Evolutionary conservation across 768 basidiomycete genomes (phyloP).

Genomic region (Mycena indigotica): DNA sequence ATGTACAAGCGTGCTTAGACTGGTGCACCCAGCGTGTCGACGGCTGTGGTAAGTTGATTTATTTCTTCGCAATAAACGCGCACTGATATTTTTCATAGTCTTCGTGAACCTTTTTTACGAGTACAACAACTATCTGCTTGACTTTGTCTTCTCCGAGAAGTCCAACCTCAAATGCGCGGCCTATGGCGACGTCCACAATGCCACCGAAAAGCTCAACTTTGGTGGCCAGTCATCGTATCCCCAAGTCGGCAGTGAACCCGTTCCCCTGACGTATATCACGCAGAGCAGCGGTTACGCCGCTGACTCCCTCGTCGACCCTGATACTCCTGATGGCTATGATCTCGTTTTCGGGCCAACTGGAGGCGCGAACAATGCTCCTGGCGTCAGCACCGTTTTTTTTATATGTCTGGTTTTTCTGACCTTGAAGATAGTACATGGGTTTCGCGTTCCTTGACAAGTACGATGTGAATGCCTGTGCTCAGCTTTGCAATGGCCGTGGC

Average conservation of each 20-base stretch:
- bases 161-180: slow-evolving; percentile 53
- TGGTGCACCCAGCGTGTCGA: slow-evolving; percentile 39
- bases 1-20: slow-evolving; percentile 41
- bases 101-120: slow-evolving; percentile 56
- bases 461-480: slow-evolving; percentile 47
- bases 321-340: slow-evolving; percentile 46
- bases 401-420: background rate
- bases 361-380: slow-evolving; percentile 50
- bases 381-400: slow-evolving; percentile 23
- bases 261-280: slow-evolving; percentile 41
- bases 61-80: background rate
- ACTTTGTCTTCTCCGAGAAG: slow-evolving; percentile 38
- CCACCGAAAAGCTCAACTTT: slow-evolving; percentile 46
- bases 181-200: slow-evolving; percentile 46
- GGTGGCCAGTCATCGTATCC: slow-evolving; percentile 44
- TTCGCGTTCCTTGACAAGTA: slow-evolving; percentile 49
- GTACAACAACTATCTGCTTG: slow-evolving; percentile 45
- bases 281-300: slow-evolving; percentile 45
- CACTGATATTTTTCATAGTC: slow-evolving; percentile 24
- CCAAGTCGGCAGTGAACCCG: background rate
- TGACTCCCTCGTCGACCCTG: slow-evolving; percentile 41
- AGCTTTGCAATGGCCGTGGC: slow-evolving; percentile 44
- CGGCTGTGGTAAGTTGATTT: slow-evolving; percentile 41
- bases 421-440: slow-evolving; percentile 44
- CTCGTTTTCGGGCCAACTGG: slow-evolving; percentile 47